Evolutionary conservation across 2,329 filamentous ascomycete genomes (phyloP).

Genomic region (Allantophomopsis cytisporea): DNA sequence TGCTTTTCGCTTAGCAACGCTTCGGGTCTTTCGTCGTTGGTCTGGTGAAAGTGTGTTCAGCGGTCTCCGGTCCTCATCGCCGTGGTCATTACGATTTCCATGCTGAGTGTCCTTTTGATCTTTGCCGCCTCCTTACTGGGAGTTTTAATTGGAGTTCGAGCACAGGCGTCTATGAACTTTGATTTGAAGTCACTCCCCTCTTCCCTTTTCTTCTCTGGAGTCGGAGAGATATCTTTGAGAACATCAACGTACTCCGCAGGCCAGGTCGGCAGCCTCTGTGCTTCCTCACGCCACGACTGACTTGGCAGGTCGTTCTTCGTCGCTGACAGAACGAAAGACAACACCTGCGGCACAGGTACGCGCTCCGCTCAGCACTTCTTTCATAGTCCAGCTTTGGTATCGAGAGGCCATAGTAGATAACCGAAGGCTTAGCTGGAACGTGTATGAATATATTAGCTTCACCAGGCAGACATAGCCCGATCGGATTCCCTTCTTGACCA

Average conservation of each 20-base stretch:
- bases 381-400: slow-evolving; percentile 3
- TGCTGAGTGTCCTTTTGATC: not conserved
- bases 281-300: slow-evolving; percentile 17
- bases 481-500: slow-evolving; percentile 3
- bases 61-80: not conserved
- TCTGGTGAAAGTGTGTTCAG: not conserved
- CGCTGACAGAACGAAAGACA: slow-evolving; percentile 15
- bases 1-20: not conserved
- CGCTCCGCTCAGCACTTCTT: slow-evolving; percentile 1
- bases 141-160: slow-evolving; percentile 4
- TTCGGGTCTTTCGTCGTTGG: not conserved
- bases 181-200: slow-evolving; percentile 2
- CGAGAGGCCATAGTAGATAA: slow-evolving; percentile 2
- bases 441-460: slow-evolving; percentile 3
- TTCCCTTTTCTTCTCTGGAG: not conserved
- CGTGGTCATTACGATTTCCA: slow-evolving; percentile 8
- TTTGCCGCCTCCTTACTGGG: not conserved
- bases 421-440: slow-evolving; percentile 3
- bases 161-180: no score
- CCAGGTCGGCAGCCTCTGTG: slow-evolving; percentile 1
- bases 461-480: slow-evolving; percentile 2
- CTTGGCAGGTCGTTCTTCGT: slow-evolving; percentile 15
- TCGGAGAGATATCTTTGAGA: no score
- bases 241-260: slow-evolving; percentile 3
- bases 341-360: slow-evolving; percentile 2